phyloP scores from a whole-genome alignment of 768 basidiomycete species.

The Gymnopilus junonius region DNA sequence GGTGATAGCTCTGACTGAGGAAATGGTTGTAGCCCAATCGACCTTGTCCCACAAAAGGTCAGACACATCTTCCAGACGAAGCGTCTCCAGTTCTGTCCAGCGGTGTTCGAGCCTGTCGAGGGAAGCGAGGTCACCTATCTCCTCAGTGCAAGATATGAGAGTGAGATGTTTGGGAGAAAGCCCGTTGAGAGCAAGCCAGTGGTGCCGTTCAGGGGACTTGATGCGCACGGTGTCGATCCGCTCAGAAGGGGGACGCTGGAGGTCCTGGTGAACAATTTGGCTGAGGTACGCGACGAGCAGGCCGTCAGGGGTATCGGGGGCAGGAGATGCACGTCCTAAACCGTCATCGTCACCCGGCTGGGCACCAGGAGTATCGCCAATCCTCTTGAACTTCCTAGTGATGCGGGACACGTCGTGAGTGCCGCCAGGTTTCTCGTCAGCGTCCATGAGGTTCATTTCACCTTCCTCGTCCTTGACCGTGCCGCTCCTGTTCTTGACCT shows the following conservation, averaged over 20 bases:
- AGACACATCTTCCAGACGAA: constrained; percentile 12
- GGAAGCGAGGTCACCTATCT: constrained; percentile 6
- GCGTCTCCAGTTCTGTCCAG: constrained; percentile 8
- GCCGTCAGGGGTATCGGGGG: constrained; percentile 9
- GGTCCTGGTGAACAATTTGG: constrained; percentile 10
- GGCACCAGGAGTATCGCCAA: background rate
- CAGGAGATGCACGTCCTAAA: background rate
- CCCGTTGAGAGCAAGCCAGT: constrained; percentile 16
- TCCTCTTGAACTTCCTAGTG: constrained; percentile 8
- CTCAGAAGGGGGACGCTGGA: constrained; percentile 9
- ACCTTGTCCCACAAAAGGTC: constrained; percentile 9
- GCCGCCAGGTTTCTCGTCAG: background rate
- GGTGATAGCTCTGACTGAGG: constrained; percentile 5
- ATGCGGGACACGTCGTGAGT: constrained; percentile 6
- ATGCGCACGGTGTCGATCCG: constrained; percentile 17
- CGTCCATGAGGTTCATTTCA: constrained; percentile 10
- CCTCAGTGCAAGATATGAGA: constrained; percentile 6
- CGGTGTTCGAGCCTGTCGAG: constrained; percentile 12
- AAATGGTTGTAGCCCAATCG: constrained; percentile 7
- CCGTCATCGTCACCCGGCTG: constrained; percentile 1
- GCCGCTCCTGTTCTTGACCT: background rate
- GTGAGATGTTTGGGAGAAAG: constrained; percentile 16
- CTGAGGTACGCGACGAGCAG: constrained; percentile 4
- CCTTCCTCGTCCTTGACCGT: constrained; percentile 6
- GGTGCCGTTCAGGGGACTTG: constrained; percentile 10